Evolutionary conservation across 2,329 filamentous ascomycete species (phyloP), one percentile per base, ranked within the genome.

Genomic region (Aschersonia sp.): DNA sequence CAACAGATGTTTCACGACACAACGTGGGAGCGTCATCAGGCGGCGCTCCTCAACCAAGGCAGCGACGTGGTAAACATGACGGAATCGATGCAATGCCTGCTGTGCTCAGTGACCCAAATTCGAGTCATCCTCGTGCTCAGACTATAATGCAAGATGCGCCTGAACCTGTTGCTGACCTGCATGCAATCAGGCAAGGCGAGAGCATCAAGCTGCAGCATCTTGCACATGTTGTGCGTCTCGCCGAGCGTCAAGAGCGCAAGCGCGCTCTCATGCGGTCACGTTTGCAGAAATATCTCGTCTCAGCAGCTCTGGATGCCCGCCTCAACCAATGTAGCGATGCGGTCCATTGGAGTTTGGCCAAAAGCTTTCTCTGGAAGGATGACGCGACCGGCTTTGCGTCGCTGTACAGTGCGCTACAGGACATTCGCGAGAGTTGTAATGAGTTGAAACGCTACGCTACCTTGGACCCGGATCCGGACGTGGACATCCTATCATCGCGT

Each of bases 231-330:
- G 83, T 88, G 54, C 80, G 84, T 51, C 70, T 89, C 52, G 84
- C 84, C 61, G 84, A 82, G 58, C 88, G 89, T 62, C 85, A 91
- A 65, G 82, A 87, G 71, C 83, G 84, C 71, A 85, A 86, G 71
- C 79, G 84, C 66, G 73, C 77, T 54, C 82, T 83, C 59, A 84
- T 82, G 44, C 76, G 85, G 55, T 72, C 84, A 54, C 81, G 84
- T 49, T 73, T 92, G 47, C 84, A 89, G 61, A 75, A 82, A 59
- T 85, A 78, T 59, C 70, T 89, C 51, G 77, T 89, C 47, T 85
- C 83, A 28, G 85, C 82, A 43, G 84, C 84, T 40, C 70, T 89
- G 50, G 86, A 82, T 54, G 79, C 83, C 51, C 82, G 86, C 49
- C 70, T 91, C 59, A 80, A 82, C 56, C 78, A 84, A 54, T 86